phyloP scores from a whole-genome alignment of 371 early-diverging fungal species.

The Catenaria anguillulae region DNA sequence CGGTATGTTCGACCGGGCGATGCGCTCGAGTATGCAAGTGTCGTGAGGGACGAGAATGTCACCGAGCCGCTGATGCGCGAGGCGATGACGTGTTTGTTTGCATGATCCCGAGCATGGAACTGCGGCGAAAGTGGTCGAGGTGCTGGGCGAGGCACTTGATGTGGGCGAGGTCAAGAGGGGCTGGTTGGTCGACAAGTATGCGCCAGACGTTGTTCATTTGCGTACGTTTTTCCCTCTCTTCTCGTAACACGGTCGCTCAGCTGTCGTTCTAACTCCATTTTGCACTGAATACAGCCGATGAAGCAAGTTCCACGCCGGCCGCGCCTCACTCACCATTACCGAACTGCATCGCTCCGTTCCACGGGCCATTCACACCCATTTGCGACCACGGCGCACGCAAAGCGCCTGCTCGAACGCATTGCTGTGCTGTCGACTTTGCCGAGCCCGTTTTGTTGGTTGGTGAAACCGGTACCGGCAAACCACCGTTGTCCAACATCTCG shows the following conservation, averaged over 20 bases:
- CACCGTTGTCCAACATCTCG: constrained; percentile 91
- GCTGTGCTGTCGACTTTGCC: constrained; percentile 53
- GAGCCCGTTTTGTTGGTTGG: constrained; percentile 93
- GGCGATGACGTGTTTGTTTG: constrained; percentile 72
- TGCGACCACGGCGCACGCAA: constrained; percentile 51
- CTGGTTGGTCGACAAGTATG: no score
- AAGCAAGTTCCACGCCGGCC: constrained; percentile 43
- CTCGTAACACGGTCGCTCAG: no score
- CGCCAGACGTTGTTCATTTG: no score
- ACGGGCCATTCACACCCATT: neutral
- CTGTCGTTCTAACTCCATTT: no score
- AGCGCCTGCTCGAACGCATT: constrained; percentile 64
- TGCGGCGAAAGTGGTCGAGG: constrained; percentile 41
- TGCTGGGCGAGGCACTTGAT: constrained; percentile 56
- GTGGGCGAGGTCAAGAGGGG: constrained; percentile 48
- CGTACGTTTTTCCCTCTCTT: no score
- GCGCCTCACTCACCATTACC: constrained; percentile 22
- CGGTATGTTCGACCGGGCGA: constrained; percentile 14
- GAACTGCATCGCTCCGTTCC: neutral
- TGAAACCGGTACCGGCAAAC: constrained; percentile 99
- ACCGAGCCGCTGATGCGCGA: constrained; percentile 35
- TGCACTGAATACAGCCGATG: no score
- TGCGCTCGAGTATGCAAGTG: neutral
- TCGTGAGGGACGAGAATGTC: constrained; percentile 3
- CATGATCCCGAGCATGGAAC: constrained; percentile 55